Conservation (phyloP, 176 grass and related monocot genomes). For the Carex pumila region DNA sequence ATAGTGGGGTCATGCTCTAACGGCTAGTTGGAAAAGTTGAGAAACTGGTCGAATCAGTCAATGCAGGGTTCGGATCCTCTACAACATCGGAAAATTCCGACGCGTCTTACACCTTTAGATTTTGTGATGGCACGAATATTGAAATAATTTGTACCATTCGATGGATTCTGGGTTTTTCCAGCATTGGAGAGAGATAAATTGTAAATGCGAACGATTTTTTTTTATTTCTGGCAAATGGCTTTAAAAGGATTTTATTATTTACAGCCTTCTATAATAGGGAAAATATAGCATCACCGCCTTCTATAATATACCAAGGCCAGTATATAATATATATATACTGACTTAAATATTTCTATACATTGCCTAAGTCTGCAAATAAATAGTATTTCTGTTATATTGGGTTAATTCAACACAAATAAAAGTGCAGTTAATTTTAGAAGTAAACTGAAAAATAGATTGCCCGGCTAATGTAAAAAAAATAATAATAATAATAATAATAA, state of each 20-base stretch:
- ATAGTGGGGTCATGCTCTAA: not conserved
- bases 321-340: too few relatives aligned
- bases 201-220: too few relatives aligned
- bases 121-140: not conserved
- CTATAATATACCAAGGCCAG: too few relatives aligned
- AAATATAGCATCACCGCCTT: not conserved
- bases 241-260: not conserved
- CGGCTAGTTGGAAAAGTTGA: slow-evolving; percentile 8
- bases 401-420: too few relatives aligned
- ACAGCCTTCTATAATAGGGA: not conserved
- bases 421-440: too few relatives aligned
- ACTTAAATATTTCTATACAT: too few relatives aligned
- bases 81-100: not conserved
- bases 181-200: not conserved
- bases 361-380: too few relatives aligned
- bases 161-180: not conserved
- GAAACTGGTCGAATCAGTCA: slow-evolving; percentile 2
- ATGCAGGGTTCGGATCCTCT: not conserved
- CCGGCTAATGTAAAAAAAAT: too few relatives aligned
- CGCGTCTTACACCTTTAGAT: not conserved
- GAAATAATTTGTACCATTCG: not conserved
- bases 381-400: too few relatives aligned
- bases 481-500: too few relatives aligned
- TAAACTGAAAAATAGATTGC: too few relatives aligned
- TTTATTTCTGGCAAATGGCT: not conserved